Evolutionary conservation across 352 stramenopile species (phyloP).

Genomic region (Phytophthora chlamydospora): DNA sequence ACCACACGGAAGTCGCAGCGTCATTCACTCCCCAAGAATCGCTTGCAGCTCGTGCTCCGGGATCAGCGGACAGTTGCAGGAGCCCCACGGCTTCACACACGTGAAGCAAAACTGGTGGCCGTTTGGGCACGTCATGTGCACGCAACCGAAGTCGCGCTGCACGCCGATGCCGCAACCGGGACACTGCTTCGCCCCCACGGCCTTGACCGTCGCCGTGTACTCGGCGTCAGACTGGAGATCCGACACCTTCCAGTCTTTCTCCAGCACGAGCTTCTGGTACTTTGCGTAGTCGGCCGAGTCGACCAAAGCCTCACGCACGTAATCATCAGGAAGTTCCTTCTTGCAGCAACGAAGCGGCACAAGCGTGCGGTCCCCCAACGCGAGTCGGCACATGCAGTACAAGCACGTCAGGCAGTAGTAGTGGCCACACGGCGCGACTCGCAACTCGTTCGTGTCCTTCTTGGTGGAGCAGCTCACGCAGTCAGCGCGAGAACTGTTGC

Average conservation of each 20-base stretch:
- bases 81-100: conserved; percentile 56
- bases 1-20: background rate
- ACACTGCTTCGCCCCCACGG: conserved; percentile 70
- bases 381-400: conserved; percentile 60
- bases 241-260: conserved; percentile 65
- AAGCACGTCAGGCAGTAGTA: conserved; percentile 64
- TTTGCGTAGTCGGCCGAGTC: conserved; percentile 36
- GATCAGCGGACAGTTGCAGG: conserved; percentile 65
- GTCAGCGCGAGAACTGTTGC: conserved; percentile 7
- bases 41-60: conserved; percentile 51
- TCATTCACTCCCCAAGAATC: conserved; percentile 60
- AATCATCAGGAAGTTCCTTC: conserved; percentile 72
- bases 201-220: conserved; percentile 53
- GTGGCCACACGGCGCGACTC: conserved; percentile 62
- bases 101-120: conserved; percentile 84
- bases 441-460: conserved; percentile 26
- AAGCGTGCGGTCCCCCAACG: conserved; percentile 63
- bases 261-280: conserved; percentile 53
- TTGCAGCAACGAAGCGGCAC: conserved; percentile 74
- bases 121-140: conserved; percentile 80
- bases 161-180: conserved; percentile 78
- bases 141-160: conserved; percentile 71
- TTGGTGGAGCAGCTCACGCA: conserved; percentile 53
- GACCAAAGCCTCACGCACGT: conserved; percentile 49
- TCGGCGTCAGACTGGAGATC: conserved; percentile 68